Evolutionary conservation across 1,284 basidiomycete species (phyloP), one percentile per base, ranked within the genome.

Genomic region (Singerocomus inundabilis): DNA sequence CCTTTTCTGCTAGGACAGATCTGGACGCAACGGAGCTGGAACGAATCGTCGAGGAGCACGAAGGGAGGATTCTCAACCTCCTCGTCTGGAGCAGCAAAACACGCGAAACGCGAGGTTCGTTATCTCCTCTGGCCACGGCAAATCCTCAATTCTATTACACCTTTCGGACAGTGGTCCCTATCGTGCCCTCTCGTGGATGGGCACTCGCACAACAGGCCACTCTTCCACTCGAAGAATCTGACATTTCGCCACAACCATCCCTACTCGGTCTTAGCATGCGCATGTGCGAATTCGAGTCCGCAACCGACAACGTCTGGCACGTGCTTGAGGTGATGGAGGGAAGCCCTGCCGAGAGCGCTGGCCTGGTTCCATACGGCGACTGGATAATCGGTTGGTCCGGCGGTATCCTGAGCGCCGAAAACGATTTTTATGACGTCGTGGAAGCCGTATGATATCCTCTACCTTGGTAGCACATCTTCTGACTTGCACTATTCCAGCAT

Each of bases 301-400:
- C 93, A 15, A 76, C 92, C 21, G 92, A 97, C 64, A 93, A 91
- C 57, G 93, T 98, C 7, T 99, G 96, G 95, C 96, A 99, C 70
- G 93, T 99, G 40, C 76, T 99, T 44, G 97, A 99, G 66, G 93
- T 99, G 8, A 73, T 97, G 32, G 95, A 98, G 69, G 94, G 93
- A 16, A 93, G 90, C 54, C 97, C 97, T 8, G 96, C 96, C 6
- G 94, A 98, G 74, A 88, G 83, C 57, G 85, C 85, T 33, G 91
- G 91, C 2, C 75, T 93, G 3, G 91, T 93, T 15, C 91, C 91
- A 4, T 92, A 86, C 66, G 91, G 91, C 6, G 91, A 94, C 71
- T 94, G 88, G 78, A 85, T 94, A 51, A 81, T 88, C 60, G 95
- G 96, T 28, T 99, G 95, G 91, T 93, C 93, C 11, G 95, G 95